phyloP scores from a whole-genome alignment of 169 alveolate genomes.

The Plasmodium adleri region DNA sequence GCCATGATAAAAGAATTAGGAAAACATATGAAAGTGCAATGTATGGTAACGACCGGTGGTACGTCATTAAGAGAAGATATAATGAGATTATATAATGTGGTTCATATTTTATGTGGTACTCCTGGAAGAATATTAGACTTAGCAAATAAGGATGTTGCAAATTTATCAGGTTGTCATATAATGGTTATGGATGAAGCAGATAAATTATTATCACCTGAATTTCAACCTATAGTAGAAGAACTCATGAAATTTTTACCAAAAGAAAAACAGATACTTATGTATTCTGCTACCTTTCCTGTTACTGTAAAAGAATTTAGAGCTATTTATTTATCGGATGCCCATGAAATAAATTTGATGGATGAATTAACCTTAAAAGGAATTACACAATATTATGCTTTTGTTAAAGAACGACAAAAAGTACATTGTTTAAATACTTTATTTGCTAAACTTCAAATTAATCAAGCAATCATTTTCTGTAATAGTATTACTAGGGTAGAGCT shows the following conservation, averaged over 20 bases:
- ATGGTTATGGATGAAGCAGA: constrained; percentile 99
- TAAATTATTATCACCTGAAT: constrained; percentile 97
- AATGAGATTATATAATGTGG: constrained; percentile 95
- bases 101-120: constrained; percentile 99
- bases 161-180: constrained; percentile 92
- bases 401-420: constrained; percentile 98
- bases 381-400: constrained; percentile 98
- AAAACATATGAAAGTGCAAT: constrained; percentile 96
- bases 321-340: constrained; percentile 96
- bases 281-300: constrained; percentile 99
- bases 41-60: constrained; percentile 99
- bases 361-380: constrained; percentile 99
- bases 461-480: constrained; percentile 99
- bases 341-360: constrained; percentile 98
- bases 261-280: constrained; percentile 95
- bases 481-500: constrained; percentile 98
- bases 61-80: constrained; percentile 97
- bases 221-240: constrained; percentile 96
- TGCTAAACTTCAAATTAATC: constrained; percentile 95
- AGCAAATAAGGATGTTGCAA: constrained; percentile 95
- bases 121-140: constrained; percentile 99
- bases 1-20: constrained; percentile 97
- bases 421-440: constrained; percentile 98
- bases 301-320: constrained; percentile 96
- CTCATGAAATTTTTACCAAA: constrained; percentile 94